Evolutionary conservation across 1,139 yeast genomes (phyloP).

Genomic region (Sugiyamaella grinbergsii): DNA sequence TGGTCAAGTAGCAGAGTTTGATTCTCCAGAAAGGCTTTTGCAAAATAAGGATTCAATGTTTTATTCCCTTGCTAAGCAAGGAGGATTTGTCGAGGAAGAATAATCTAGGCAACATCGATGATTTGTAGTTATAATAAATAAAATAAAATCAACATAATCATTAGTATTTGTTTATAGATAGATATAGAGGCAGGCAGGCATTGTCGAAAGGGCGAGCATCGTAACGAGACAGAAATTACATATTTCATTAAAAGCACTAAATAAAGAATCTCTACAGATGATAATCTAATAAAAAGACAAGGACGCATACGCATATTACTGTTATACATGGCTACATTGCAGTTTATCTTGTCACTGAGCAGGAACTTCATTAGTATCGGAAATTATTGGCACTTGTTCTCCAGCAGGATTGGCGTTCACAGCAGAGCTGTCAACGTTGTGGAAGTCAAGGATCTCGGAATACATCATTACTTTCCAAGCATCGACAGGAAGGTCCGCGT

Average conservation of each 20-base stretch:
- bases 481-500: conserved; percentile 95
- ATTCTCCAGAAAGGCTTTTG: conserved; percentile 69
- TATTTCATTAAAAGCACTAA: neutral
- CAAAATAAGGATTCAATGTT: conserved; percentile 69
- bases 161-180: neutral
- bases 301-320: neutral
- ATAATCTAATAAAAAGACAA: neutral
- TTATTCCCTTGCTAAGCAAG: conserved; percentile 75
- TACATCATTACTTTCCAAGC: conserved; percentile 99
- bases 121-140: conserved; percentile 5
- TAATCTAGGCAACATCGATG: neutral
- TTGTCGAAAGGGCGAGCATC: no score
- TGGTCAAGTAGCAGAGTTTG: conserved; percentile 87
- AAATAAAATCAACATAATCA: no score
- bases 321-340: conserved; percentile 1
- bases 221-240: neutral
- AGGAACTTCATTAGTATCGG: conserved; percentile 6
- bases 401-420: conserved; percentile 13
- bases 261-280: no score
- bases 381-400: conserved; percentile 9
- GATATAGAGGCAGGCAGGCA: neutral
- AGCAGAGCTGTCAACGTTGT: conserved; percentile 57
- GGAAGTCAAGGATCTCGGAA: conserved; percentile 93
- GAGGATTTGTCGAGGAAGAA: conserved; percentile 41
- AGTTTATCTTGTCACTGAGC: neutral